Evolutionary conservation across 192 early-diverging fungal species (phyloP), one percentile per base, ranked within the genome.

Genomic region (Rhizophagus sp.): DNA sequence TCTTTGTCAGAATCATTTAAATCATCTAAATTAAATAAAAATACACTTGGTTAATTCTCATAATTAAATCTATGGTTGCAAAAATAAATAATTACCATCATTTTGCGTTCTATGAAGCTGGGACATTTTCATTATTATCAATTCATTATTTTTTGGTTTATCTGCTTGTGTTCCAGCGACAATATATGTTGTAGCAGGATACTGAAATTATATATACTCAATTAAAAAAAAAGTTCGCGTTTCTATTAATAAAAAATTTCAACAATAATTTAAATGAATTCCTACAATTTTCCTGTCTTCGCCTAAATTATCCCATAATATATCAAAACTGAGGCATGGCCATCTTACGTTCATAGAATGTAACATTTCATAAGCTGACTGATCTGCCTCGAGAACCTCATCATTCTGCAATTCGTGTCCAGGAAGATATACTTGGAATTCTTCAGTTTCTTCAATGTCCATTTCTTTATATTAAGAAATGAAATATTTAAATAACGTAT

Each of bases 321-420:
- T 89, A 83, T 99, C 98, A 80, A 99, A 99, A 84, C 93, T 95
- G 67, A 99, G 90, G 83, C 96, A 98, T 36, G 98, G 98, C 95
- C 97, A 97, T 82, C 96, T 91, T 39, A 95, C 94, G 63, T 94
- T 88, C 89, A 99, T 89, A 27, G 88, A 88, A 87, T 99, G 97
- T 75, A 99, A 91, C 98, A 99, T 98, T 78, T 96, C 94, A 86
- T 99, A 99, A 0, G 95, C 94, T 19, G 90, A 92, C 80, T 95
- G 93, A 89, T 99, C 98, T 36, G 94, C 96, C 79, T 98, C 96
- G 62, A 99, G 89, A 52, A 91, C 93, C 83, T 99, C 96, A 62
- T 91, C 97, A 82, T 94, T 92, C 49, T 80, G 94, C 12, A 99
- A 84, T 76, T 89, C 87, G 63, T 96, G 92, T 25, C 98, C 98